Conservation (phyloP, 495 filamentous ascomycete species). For the Tuber brumale region DNA sequence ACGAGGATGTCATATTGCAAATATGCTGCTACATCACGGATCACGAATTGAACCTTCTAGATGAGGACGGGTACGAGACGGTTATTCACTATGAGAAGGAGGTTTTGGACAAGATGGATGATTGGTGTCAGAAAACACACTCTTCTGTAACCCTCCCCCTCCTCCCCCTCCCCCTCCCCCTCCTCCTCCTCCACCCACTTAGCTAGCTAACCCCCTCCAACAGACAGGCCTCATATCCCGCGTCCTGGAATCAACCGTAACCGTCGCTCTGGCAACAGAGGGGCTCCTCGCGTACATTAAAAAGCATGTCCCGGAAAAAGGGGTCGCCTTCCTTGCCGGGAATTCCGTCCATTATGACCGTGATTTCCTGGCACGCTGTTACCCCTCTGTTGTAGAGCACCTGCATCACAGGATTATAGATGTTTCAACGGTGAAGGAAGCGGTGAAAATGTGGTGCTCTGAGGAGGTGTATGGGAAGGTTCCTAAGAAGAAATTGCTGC, state of each 20-base stretch:
- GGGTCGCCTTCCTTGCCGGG: slow-evolving; percentile 69
- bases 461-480: slow-evolving; percentile 52
- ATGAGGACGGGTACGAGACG: slow-evolving; percentile 68
- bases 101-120: slow-evolving; percentile 67
- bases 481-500: slow-evolving; percentile 66
- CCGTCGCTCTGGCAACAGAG: slow-evolving; percentile 63
- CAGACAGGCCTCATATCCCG: slow-evolving; percentile 71
- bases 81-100: slow-evolving; percentile 69
- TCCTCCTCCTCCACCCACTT: background rate
- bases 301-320: slow-evolving; percentile 57
- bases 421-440: slow-evolving; percentile 86
- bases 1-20: slow-evolving; percentile 77
- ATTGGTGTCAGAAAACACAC: slow-evolving; percentile 61
- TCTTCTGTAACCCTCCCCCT: slow-evolving; percentile 20
- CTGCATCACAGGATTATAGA: slow-evolving; percentile 87
- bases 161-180: background rate
- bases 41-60: slow-evolving; percentile 65
- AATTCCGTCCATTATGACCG: slow-evolving; percentile 89
- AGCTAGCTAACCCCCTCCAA: slow-evolving; percentile 38
- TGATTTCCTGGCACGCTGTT: slow-evolving; percentile 68
- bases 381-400: slow-evolving; percentile 62
- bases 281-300: slow-evolving; percentile 71
- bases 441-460: slow-evolving; percentile 70
- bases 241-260: slow-evolving; percentile 66
- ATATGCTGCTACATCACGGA: slow-evolving; percentile 92